Percentiles rank a stretch among this genome's conserved stretches.
Conservation (phyloP, 2,329 filamentous ascomycete species). For the Fusarium euwallaceae region DNA sequence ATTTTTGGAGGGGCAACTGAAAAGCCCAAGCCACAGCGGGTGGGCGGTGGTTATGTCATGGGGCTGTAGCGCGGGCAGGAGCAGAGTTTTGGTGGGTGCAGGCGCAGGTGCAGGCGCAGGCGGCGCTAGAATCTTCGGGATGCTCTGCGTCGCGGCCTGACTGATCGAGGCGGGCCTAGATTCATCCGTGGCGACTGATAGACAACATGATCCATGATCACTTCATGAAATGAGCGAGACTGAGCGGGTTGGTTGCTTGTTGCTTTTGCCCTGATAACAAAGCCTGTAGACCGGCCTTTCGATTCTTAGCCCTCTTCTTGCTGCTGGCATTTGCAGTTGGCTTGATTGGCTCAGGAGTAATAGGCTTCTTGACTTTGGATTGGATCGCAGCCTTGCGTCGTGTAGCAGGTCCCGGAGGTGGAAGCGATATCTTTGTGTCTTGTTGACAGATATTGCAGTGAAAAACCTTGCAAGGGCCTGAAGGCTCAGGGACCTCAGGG, state of each 20-base stretch:
- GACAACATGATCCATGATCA: slow-evolving; percentile 34
- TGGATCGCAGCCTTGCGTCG: slow-evolving; percentile 41
- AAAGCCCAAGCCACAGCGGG: slow-evolving; percentile 5
- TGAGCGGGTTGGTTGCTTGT: slow-evolving; percentile 59
- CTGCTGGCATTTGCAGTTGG: slow-evolving; percentile 67
- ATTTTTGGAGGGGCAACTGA: slow-evolving; percentile 52
- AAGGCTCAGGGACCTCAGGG: slow-evolving; percentile 23
- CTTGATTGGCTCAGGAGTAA: slow-evolving; percentile 46
- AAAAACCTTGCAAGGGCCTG: slow-evolving; percentile 54
- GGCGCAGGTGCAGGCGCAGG: slow-evolving; percentile 6
- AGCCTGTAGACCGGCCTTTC: slow-evolving; percentile 76
- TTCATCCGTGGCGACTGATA: slow-evolving; percentile 20
- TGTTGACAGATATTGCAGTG: slow-evolving; percentile 61
- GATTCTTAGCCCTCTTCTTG: slow-evolving; percentile 74
- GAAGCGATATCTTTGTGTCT: slow-evolving; percentile 58
- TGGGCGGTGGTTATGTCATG: slow-evolving; percentile 48
- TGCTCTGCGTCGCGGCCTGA: slow-evolving; percentile 17
- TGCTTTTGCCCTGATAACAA: slow-evolving; percentile 68
- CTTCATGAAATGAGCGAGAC: slow-evolving; percentile 68
- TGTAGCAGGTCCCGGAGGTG: slow-evolving; percentile 51
- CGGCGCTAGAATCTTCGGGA: slow-evolving; percentile 45
- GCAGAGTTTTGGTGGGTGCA: slow-evolving; percentile 37
- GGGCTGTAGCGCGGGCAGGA: slow-evolving; percentile 20
- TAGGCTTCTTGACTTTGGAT: slow-evolving; percentile 36
- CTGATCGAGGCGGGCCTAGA: slow-evolving; percentile 21